Conservation (phyloP, 768 basidiomycete genomes). For the Tephrocybe sp. region DNA sequence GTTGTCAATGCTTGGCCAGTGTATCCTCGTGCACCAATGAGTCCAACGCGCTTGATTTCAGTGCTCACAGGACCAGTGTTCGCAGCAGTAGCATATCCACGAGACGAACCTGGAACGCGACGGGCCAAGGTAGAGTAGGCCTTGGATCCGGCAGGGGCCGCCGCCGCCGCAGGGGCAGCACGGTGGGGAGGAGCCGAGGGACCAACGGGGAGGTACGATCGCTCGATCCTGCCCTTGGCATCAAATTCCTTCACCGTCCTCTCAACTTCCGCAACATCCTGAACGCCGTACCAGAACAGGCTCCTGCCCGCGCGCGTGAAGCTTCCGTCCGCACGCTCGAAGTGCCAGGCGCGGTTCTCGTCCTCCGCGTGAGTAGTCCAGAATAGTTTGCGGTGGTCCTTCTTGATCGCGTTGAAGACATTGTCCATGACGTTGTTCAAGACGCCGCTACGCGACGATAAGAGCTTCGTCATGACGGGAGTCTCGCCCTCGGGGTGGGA, state of each 20-base stretch:
- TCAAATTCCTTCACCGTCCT: constrained; percentile 74
- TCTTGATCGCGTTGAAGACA: constrained; percentile 94
- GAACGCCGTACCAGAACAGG: constrained; percentile 97
- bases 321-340: constrained; percentile 96
- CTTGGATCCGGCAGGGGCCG: constrained; percentile 41
- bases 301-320: constrained; percentile 94
- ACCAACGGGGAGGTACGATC: constrained; percentile 88
- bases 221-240: constrained; percentile 77
- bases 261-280: constrained; percentile 91
- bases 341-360: constrained; percentile 98
- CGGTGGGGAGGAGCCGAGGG: constrained; percentile 65
- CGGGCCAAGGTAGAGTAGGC: constrained; percentile 61
- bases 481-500: constrained; percentile 86
- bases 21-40: constrained; percentile 95
- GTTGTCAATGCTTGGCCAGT: constrained; percentile 92
- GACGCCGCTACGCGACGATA: constrained; percentile 83
- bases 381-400: constrained; percentile 91
- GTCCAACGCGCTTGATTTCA: constrained; percentile 83
- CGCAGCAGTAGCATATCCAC: constrained; percentile 81
- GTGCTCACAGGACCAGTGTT: constrained; percentile 38
- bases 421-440: constrained; percentile 97
- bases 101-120: constrained; percentile 48
- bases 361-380: constrained; percentile 98
- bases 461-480: constrained; percentile 91
- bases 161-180: constrained; percentile 19